Evolutionary conservation across 169 alveolate species (phyloP), one percentile per base, ranked within the genome.

Genomic region (Eimeria sp.): DNA sequence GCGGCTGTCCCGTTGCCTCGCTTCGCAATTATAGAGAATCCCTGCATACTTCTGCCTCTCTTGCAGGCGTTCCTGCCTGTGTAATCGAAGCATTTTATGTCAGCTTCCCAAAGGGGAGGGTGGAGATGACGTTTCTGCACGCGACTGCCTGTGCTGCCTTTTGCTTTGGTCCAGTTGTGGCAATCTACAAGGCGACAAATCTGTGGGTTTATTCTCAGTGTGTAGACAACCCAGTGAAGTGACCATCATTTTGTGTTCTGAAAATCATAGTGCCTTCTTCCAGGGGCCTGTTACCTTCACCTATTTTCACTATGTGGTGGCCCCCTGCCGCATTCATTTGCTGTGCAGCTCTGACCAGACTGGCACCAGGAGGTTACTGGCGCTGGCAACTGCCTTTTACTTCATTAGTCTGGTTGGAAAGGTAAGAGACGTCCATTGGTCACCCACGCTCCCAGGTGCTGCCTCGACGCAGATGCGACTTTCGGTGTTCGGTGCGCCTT

Each of bases 81-180:
- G n/a, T 30, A 30, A n/a, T 68, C 77, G 10, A 18, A 9, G n/a
- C 72, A 68, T 30, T n/a, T 27, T 6, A n/a, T 23, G 16, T 49
- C 52, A 52, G 43, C 68, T 37, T 56, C 11, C 20, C 56, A 20
- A 20, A 76, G 46, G 14, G 20, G 46, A 68, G 46, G 77, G 25
- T 4, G 71, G 37, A 56, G 90, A 91, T 91, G 95, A 77, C 95
- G 30, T 18, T 91, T 11, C 91, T 91, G 16, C 91, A 78, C 87
- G 77, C 49, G 27, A 83, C 85, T 20, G 91, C 87, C 77, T 77
- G 96, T 85, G 87, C 91, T 87, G 66, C 62, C 66, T 43, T 85
- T 72, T 91, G 91, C 87, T 66, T 91, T 77, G 96, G 96, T 25
- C 96, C 96, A 33, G 71, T 30, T 58, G 72, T 52, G 49, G 96